These are phyloP conservation scores for Fusarium pininemorale DNA, from an alignment of 2,329 filamentous ascomycete species.

Conservation along the genomic window DNA sequence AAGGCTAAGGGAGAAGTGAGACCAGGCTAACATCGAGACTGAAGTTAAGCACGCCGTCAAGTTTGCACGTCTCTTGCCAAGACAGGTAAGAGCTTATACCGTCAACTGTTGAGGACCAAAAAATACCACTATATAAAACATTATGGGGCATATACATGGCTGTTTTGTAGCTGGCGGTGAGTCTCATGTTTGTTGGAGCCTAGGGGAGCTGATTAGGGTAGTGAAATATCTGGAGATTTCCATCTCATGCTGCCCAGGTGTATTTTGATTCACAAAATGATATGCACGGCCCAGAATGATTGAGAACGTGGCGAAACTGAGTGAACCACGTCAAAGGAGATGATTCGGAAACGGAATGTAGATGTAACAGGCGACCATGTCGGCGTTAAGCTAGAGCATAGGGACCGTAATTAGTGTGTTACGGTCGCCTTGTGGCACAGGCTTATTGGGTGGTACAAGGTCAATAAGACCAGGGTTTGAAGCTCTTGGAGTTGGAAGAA, in stretches of 20 bases:
- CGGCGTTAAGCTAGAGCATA: conserved; percentile 14
- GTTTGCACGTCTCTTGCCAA: conserved; percentile 26
- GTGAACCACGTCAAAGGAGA: conserved; percentile 32
- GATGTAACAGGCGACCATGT: conserved; percentile 21
- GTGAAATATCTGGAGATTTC: not conserved
- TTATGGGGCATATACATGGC: not conserved
- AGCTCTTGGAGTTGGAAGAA: conserved; percentile 17
- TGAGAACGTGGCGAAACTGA: conserved; percentile 2
- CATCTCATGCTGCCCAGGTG: not conserved
- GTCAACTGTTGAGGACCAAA: conserved; percentile 20
- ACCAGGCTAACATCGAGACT: conserved; percentile 8
- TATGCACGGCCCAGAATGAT: not conserved
- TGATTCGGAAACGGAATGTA: conserved; percentile 29
- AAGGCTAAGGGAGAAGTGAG: not conserved
- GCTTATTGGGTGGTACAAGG: conserved; percentile 41
- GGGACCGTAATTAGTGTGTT: conserved; percentile 30
- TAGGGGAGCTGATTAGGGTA: not conserved
- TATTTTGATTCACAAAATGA: not conserved
- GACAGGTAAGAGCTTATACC: conserved; percentile 24
- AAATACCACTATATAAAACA: conserved; percentile 18
- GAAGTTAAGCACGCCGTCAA: conserved; percentile 22
- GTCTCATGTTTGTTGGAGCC: conserved; percentile 32
- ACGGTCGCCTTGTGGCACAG: conserved; percentile 40
- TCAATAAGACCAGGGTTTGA: conserved; percentile 23
- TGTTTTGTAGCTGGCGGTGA: conserved; percentile 32